Conservation (phyloP, 768 basidiomycete species). For the Chalciporus sphaerocephalus region DNA sequence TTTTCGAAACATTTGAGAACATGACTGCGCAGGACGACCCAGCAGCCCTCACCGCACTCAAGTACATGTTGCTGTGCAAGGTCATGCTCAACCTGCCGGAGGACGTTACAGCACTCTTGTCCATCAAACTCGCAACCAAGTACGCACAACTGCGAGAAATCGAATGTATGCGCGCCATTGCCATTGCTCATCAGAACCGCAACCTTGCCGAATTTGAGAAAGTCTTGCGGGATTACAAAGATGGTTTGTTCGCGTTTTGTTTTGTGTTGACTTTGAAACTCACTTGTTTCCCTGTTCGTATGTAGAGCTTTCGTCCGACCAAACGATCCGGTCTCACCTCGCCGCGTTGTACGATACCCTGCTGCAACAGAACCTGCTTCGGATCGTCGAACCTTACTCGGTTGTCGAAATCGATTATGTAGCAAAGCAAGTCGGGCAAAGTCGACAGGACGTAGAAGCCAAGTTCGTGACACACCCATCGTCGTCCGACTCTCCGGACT, state of each 20-base stretch:
- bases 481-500: background rate
- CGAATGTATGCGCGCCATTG: slow-evolving; percentile 93
- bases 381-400: slow-evolving; percentile 95
- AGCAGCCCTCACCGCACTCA: slow-evolving; percentile 75
- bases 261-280: background rate
- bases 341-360: slow-evolving; percentile 93
- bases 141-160: slow-evolving; percentile 87
- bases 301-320: slow-evolving; percentile 89
- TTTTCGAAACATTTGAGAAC: slow-evolving; percentile 95
- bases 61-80: slow-evolving; percentile 98
- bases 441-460: slow-evolving; percentile 81
- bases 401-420: slow-evolving; percentile 89
- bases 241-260: slow-evolving; percentile 45
- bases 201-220: slow-evolving; percentile 88
- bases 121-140: slow-evolving; percentile 82
- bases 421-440: slow-evolving; percentile 81
- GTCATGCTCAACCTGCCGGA: slow-evolving; percentile 96
- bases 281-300: background rate
- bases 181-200: slow-evolving; percentile 87
- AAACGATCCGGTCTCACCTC: slow-evolving; percentile 92
- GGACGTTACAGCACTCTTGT: slow-evolving; percentile 82
- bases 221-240: slow-evolving; percentile 79
- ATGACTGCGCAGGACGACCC: slow-evolving; percentile 74
- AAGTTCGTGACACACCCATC: slow-evolving; percentile 53
- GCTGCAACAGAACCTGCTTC: slow-evolving; percentile 89